Evolutionary conservation across 106 monocot genomes (phyloP).

Genomic region (Acanthochlamys bracteata): DNA sequence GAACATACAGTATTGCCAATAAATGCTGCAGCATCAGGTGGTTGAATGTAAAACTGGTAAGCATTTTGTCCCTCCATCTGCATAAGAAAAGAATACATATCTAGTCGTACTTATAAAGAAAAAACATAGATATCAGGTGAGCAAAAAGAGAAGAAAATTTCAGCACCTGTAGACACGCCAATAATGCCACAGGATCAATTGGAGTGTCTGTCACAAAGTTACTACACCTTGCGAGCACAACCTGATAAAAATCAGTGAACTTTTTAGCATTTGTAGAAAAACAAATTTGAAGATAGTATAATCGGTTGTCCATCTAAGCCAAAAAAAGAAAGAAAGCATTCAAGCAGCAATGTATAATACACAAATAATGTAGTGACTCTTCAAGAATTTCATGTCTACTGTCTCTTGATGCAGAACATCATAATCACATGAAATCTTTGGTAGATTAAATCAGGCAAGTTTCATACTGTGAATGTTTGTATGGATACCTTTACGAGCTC

Average conservation of each 20-base stretch:
- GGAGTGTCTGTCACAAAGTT: conserved; percentile 49
- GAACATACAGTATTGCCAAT: conserved; percentile 97
- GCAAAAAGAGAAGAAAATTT: not conserved
- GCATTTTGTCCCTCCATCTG: conserved; percentile 79
- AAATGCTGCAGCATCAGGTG: conserved; percentile 82
- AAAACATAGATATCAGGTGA: conserved; percentile 1
- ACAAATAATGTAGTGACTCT: no score
- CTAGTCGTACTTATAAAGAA: not conserved
- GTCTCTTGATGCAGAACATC: no score
- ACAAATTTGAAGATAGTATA: no score
- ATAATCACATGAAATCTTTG: no score
- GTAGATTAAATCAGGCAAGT: no score
- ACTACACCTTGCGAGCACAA: conserved; percentile 83
- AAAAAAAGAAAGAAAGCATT: no score
- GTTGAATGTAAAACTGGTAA: conserved; percentile 92
- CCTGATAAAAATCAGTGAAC: conserved; percentile 27
- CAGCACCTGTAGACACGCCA: conserved; percentile 61
- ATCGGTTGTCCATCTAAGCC: no score
- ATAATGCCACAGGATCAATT: conserved; percentile 59
- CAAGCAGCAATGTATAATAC: no score
- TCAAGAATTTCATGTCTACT: no score
- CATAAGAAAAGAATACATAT: conserved; percentile 7
- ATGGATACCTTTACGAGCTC: conserved; percentile 81
- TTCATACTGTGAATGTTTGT: no score
- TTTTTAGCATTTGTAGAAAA: no score